Conservation (phyloP, 2,329 filamentous ascomycete genomes). For the Tolypocladium cylindrosporum region DNA sequence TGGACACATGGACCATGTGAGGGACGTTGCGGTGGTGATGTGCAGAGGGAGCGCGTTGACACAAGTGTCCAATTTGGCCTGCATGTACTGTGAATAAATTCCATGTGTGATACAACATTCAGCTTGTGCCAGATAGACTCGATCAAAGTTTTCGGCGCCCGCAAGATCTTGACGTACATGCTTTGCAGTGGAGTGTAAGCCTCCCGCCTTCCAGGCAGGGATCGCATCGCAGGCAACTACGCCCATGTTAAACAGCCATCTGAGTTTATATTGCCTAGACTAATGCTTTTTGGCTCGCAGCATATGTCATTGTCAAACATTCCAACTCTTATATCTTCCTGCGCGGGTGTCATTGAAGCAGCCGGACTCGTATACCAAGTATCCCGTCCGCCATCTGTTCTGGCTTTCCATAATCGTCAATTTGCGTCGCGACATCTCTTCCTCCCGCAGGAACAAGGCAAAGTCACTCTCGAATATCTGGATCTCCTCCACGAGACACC, state of each 20-base stretch:
- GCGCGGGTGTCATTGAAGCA: background rate
- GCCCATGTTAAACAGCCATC: background rate
- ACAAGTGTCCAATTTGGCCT: background rate
- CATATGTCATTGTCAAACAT: background rate
- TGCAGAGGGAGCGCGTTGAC: too few species aligned
- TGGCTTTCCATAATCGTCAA: background rate
- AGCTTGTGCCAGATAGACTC: background rate
- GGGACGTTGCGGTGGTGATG: background rate
- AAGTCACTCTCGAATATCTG: background rate
- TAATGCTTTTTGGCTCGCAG: background rate
- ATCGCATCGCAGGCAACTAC: background rate
- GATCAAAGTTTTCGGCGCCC: background rate
- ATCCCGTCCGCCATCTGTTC: background rate
- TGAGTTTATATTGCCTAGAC: background rate
- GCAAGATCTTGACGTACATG: background rate
- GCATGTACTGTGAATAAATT: background rate
- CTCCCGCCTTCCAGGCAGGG: background rate
- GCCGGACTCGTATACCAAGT: background rate
- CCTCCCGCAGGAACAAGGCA: background rate
- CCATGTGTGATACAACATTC: background rate
- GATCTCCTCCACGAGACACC: background rate
- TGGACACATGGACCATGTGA: conserved; percentile 3
- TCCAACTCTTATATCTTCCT: background rate
- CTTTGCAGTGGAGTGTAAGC: background rate
- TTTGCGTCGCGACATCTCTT: background rate